Conservation (phyloP, 805 yeast genomes). For the Wickerhamomyces hampshirensis region DNA sequence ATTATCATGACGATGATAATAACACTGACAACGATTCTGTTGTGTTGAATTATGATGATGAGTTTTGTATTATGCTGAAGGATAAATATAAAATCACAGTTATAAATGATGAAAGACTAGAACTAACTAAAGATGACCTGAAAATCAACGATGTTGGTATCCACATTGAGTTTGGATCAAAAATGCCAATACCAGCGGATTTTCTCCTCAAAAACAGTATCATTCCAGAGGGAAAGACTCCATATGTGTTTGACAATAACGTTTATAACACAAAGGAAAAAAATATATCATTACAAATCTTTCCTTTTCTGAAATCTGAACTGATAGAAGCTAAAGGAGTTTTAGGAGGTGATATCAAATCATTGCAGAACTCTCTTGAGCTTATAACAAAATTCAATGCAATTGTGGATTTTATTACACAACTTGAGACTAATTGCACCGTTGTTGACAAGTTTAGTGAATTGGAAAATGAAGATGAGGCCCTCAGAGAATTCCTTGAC, state of each 20-base stretch:
- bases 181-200: constrained; percentile 4
- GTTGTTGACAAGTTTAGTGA: constrained; percentile 12
- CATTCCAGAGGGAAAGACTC: neutral
- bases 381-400: neutral
- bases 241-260: constrained; percentile 3
- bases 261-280: constrained; percentile 4
- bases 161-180: constrained; percentile 1
- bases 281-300: constrained; percentile 11
- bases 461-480: constrained; percentile 11
- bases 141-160: constrained; percentile 12
- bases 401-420: neutral
- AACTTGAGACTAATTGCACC: constrained; percentile 3
- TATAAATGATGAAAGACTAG: constrained; percentile 15
- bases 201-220: neutral
- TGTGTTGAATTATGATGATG: constrained; percentile 16
- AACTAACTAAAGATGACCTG: neutral
- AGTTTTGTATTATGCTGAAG: constrained; percentile 12
- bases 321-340: constrained; percentile 2
- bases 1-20: constrained; percentile 2
- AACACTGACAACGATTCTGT: too few species aligned
- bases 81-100: constrained; percentile 10
- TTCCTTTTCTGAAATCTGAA: constrained; percentile 8
- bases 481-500: constrained; percentile 7
- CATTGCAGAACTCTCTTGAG: neutral
- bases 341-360: constrained; percentile 6